These are phyloP conservation scores for Solanum boliviense DNA, from an alignment of 257 asterid genomes.

Conservation along the genomic window DNA sequence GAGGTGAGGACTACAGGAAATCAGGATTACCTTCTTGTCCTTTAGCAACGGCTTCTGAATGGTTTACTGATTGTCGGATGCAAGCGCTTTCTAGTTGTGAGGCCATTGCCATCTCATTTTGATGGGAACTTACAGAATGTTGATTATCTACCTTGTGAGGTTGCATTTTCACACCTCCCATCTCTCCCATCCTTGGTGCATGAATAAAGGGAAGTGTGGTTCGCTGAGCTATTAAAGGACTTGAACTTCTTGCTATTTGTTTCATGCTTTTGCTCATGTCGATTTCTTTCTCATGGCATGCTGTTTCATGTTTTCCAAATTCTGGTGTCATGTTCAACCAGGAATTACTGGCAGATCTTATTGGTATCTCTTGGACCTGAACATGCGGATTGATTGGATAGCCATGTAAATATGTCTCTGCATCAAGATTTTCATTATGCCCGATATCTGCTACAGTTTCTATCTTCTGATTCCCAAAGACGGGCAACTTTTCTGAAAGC, in stretches of 20 bases:
- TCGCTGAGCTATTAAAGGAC: slow-evolving; percentile 14
- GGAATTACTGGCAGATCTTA: slow-evolving; percentile 14
- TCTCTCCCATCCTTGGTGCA: slow-evolving; percentile 14
- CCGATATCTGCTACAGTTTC: slow-evolving; percentile 11
- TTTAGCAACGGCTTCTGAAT: slow-evolving; percentile 25
- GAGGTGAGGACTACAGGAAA: neutral
- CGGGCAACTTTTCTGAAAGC: slow-evolving; percentile 7
- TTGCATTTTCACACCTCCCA: slow-evolving; percentile 12
- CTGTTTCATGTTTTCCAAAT: slow-evolving; percentile 33
- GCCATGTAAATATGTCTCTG: slow-evolving; percentile 8
- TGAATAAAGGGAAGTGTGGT: slow-evolving; percentile 19
- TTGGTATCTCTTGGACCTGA: slow-evolving; percentile 12
- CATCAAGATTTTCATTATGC: slow-evolving; percentile 11
- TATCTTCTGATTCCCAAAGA: slow-evolving; percentile 24
- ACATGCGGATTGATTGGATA: slow-evolving; percentile 17
- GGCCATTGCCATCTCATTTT: slow-evolving; percentile 17
- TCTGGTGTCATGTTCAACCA: slow-evolving; percentile 27
- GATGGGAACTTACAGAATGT: slow-evolving; percentile 13
- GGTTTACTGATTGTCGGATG: slow-evolving; percentile 17
- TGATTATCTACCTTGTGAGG: slow-evolving; percentile 14
- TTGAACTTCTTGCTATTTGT: slow-evolving; percentile 15
- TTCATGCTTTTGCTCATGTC: slow-evolving; percentile 15
- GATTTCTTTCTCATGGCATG: slow-evolving; percentile 20
- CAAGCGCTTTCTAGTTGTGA: slow-evolving; percentile 19
- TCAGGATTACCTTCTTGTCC: slow-evolving; percentile 29